Base-by-base conservation (phyloP, 1,284 basidiomycete genomes). In the Coriolopsis trogii region DNA sequence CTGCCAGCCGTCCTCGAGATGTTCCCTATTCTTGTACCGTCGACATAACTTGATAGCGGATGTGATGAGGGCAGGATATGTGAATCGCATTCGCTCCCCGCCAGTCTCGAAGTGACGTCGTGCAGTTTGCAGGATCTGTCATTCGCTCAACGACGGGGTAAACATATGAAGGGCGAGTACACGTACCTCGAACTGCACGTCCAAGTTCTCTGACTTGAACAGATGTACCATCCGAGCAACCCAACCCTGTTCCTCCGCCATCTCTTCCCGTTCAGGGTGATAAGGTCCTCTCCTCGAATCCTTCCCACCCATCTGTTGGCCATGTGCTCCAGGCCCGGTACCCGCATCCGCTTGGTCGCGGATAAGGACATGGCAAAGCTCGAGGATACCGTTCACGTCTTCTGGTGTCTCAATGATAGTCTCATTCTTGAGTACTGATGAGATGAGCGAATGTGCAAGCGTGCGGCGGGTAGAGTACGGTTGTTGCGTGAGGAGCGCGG, bases 221-320 rank as follows among this genome's bases (percentile, higher is more conserved):
- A 97, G 68, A 75, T 98, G 95, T 3, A 98, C 89, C 90, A 98
- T 96, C 56, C 95, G 78, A 20, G 95, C 94, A 13, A 97, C 85
- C 95, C 95, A 98, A 0, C 95, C 95, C 64, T 98, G 95, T 69
- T 98, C 95, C 70, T 97, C 95, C 0, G 94, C 94, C 75, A 93
- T 79, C 66, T 97, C 95, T 64, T 94, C 91, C 44, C 86, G 74
- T 64, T 95, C 93, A 40, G 73, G 72, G 7, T 82, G 77, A 16
- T 82, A 76, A 12, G 77, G 81, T 45, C 81, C 79, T 62, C 82
- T 73, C 46, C 85, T 73, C 29, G 75, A 69, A 36, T 85, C 85
- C 53, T 81, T 79, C 20, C 67, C 60, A 21, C 72, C 73, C 21
- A 67, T 61, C n/a, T 68, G 71, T 8, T 63, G 60, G 13, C 68